Evolutionary conservation across 225 moss, liverwort and hornwort species (phyloP).

Genomic region (Takakia lepidozioides): DNA sequence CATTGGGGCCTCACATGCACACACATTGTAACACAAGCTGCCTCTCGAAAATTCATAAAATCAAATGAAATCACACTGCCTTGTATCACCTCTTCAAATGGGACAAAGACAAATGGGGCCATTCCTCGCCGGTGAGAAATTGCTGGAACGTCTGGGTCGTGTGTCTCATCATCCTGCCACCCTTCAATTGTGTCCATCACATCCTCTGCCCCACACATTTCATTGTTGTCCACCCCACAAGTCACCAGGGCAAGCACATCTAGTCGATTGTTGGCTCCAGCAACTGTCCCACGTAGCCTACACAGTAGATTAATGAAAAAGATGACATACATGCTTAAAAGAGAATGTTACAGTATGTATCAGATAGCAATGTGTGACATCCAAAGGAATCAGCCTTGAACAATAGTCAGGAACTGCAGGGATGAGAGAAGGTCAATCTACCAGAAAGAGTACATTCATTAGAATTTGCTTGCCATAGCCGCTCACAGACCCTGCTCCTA

Average conservation of each 20-base stretch:
- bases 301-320: neutral
- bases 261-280: slow-evolving; percentile 81
- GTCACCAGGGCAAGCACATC: slow-evolving; percentile 79
- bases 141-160: slow-evolving; percentile 89
- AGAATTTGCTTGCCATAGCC: no score
- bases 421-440: no score
- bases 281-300: slow-evolving; percentile 79
- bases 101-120: slow-evolving; percentile 83
- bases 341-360: no score
- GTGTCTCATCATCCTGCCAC: slow-evolving; percentile 87
- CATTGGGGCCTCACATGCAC: no score
- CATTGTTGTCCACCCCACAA: slow-evolving; percentile 70
- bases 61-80: no score
- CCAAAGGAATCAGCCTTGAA: neutral
- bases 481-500: no score
- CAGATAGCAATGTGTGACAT: no score
- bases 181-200: slow-evolving; percentile 53
- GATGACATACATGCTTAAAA: no score
- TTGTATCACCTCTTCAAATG: slow-evolving; percentile 75
- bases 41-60: no score
- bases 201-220: slow-evolving; percentile 42
- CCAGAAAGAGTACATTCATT: no score
- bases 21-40: no score
- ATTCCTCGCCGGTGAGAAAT: slow-evolving; percentile 80
- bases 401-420: no score